Evolutionary conservation across 2,329 filamentous ascomycete genomes (phyloP).

Genomic region (Aspergillus sp.): DNA sequence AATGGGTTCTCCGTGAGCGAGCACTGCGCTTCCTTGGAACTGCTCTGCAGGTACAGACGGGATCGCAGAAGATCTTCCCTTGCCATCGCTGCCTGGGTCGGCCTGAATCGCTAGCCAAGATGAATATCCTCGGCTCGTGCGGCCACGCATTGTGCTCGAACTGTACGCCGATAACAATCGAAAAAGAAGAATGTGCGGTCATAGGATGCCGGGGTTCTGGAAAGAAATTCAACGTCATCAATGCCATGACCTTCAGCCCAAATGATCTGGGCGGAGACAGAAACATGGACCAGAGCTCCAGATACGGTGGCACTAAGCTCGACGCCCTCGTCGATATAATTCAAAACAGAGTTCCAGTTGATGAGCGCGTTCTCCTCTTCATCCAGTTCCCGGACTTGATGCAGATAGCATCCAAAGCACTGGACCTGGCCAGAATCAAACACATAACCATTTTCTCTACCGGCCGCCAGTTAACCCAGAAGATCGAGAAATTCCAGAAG

Average conservation of each 20-base stretch:
- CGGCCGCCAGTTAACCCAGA: constrained; percentile 33
- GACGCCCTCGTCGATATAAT: constrained; percentile 53
- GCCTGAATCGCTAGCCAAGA: constrained; percentile 32
- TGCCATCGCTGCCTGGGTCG: constrained; percentile 42
- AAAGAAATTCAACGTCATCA: constrained; percentile 47
- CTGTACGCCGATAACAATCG: constrained; percentile 38
- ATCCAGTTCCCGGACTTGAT: constrained; percentile 57
- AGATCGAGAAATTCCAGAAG: constrained; percentile 49
- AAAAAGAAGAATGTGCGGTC: constrained; percentile 44
- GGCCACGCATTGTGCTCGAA: constrained; percentile 56
- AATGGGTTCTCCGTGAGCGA: constrained; percentile 29
- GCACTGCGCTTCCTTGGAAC: constrained; percentile 31
- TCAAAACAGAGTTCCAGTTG: constrained; percentile 35
- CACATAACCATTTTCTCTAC: constrained; percentile 44
- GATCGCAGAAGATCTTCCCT: constrained; percentile 7
- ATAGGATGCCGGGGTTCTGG: constrained; percentile 47
- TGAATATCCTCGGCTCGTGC: constrained; percentile 53
- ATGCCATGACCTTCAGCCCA: constrained; percentile 40
- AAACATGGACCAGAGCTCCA: constrained; percentile 25
- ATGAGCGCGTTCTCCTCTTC: constrained; percentile 61
- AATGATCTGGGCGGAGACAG: constrained; percentile 26
- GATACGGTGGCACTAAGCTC: constrained; percentile 54
- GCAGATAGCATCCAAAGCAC: constrained; percentile 36
- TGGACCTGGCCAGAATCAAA: constrained; percentile 34
- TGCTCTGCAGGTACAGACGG: constrained; percentile 27